Evolutionary conservation across 2,329 filamentous ascomycete species (phyloP).

Genomic region (Arthrobotrys entomopaga): DNA sequence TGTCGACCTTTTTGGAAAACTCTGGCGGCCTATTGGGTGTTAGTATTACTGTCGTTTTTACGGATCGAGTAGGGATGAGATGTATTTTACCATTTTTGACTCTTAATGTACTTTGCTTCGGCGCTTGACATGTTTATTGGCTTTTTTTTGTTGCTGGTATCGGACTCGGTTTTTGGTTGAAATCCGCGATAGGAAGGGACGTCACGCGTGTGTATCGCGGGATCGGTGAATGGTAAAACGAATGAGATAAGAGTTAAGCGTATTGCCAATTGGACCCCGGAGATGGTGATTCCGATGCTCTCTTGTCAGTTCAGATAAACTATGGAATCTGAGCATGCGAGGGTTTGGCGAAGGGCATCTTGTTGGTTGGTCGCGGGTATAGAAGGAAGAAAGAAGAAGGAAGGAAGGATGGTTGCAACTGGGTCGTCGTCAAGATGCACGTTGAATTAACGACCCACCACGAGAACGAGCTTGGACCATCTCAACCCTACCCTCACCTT

Average conservation of each 20-base stretch:
- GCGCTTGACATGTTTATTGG: constrained; percentile 34
- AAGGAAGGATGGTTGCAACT: no score
- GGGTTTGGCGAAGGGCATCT: constrained; percentile 6
- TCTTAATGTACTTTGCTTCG: constrained; percentile 54
- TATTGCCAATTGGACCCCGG: constrained; percentile 10
- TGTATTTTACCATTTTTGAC: constrained; percentile 46
- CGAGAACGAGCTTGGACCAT: constrained; percentile 4
- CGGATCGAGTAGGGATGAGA: background rate
- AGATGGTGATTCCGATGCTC: background rate
- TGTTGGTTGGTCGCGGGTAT: constrained; percentile 1
- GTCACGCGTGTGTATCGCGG: constrained; percentile 34
- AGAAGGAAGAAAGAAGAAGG: background rate
- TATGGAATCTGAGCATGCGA: constrained; percentile 1
- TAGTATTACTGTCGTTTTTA: background rate
- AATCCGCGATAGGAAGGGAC: constrained; percentile 23
- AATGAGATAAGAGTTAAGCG: background rate
- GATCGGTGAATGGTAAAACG: background rate
- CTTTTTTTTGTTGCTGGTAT: background rate
- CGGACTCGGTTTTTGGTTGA: background rate
- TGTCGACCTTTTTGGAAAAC: constrained; percentile 95
- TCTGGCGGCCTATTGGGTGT: constrained; percentile 71
- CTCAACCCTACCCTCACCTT: background rate
- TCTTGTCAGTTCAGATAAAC: background rate
- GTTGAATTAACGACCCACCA: background rate
- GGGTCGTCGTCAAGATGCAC: constrained; percentile 11